Conservation (phyloP, 805 yeast genomes). For the Zygosaccharomyces kombuchaensis region DNA sequence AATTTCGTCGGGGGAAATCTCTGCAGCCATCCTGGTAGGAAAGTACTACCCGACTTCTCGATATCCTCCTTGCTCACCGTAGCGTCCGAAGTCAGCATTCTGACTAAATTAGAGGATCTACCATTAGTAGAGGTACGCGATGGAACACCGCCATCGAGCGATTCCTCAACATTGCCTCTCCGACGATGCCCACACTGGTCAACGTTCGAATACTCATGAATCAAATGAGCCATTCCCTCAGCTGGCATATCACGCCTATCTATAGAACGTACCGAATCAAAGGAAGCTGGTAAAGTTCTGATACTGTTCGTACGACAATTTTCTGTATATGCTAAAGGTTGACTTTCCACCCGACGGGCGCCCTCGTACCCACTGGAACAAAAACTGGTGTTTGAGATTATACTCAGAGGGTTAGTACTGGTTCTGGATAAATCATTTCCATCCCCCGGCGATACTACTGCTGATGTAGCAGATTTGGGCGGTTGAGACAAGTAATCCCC, state of each 20-base stretch:
- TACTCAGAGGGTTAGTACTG: neutral
- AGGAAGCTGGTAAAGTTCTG: constrained; percentile 8
- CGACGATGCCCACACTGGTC: constrained; percentile 33
- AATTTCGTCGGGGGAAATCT: constrained; percentile 30
- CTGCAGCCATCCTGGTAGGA: constrained; percentile 26
- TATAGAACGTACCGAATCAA: constrained; percentile 17
- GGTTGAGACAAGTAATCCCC: neutral
- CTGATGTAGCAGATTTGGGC: neutral
- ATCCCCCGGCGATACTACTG: neutral
- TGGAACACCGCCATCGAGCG: neutral
- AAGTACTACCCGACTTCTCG: constrained; percentile 27
- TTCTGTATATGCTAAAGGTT: constrained; percentile 25
- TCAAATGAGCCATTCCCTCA: constrained; percentile 44
- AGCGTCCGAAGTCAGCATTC: constrained; percentile 35
- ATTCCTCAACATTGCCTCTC: constrained; percentile 14
- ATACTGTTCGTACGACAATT: constrained; percentile 1
- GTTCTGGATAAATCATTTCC: neutral
- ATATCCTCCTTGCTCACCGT: constrained; percentile 31
- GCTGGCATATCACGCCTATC: constrained; percentile 38
- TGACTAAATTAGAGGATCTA: constrained; percentile 26
- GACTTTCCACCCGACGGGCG: constrained; percentile 17
- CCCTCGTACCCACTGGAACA: constrained; percentile 2
- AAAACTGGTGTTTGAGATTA: neutral
- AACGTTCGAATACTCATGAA: constrained; percentile 42
- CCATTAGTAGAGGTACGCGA: neutral